Conservation (phyloP, 352 stramenopile species). For the Phytopythium mirpurense region DNA sequence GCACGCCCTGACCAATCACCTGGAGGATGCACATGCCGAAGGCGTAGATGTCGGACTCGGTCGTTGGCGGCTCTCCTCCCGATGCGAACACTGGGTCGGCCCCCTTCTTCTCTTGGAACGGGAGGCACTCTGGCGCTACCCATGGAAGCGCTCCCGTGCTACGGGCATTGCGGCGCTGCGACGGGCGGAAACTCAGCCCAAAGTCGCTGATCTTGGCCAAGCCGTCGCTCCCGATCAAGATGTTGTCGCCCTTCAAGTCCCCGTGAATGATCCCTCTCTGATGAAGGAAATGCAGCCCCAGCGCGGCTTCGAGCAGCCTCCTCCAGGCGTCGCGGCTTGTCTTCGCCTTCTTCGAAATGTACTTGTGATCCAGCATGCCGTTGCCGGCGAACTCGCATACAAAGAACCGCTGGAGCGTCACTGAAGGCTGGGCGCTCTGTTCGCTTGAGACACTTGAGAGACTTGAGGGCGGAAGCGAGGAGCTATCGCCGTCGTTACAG, state of each 20-base stretch:
- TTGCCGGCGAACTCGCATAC: background rate
- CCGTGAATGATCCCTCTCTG: constrained; percentile 13
- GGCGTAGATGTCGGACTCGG: background rate
- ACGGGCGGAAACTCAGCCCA: constrained; percentile 6
- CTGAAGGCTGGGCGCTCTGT: background rate
- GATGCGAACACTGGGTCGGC: background rate
- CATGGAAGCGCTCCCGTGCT: background rate
- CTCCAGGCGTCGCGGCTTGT: constrained; percentile 8
- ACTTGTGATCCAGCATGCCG: background rate
- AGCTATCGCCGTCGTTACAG: background rate
- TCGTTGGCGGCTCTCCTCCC: background rate
- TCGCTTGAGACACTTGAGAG: background rate
- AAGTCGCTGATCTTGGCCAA: constrained; percentile 17
- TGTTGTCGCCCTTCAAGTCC: constrained; percentile 12
- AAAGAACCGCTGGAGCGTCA: background rate
- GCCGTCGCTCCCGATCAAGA: constrained; percentile 17
- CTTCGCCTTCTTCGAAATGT: background rate
- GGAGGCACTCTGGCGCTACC: background rate
- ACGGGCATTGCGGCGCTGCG: background rate
- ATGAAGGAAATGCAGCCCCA: constrained; percentile 22
- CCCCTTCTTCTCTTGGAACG: background rate
- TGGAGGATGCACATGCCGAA: constrained; percentile 4
- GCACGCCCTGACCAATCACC: background rate
- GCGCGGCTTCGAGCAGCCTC: constrained; percentile 18
- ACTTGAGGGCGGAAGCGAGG: background rate